A percentile compares a stretch with the other conserved stretches of the same genome.
phyloP scores from a whole-genome alignment of 2,329 filamentous ascomycete species.

The Aspergillus carbonarius region DNA sequence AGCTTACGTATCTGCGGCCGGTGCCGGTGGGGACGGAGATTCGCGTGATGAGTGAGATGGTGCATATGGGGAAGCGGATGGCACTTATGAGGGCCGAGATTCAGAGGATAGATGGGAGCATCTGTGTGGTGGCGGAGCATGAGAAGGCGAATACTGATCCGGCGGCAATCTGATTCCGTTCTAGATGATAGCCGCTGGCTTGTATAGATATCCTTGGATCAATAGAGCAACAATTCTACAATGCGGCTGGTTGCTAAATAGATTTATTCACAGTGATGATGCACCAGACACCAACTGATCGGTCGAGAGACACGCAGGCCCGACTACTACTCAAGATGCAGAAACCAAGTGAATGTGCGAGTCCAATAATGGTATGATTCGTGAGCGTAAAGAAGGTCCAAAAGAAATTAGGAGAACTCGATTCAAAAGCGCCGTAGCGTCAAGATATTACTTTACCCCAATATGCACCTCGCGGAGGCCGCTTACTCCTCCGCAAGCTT shows the following conservation, averaged over 20 bases:
- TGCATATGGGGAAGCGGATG: conserved; percentile 58
- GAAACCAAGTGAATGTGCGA: conserved; percentile 7
- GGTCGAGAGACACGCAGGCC: neutral
- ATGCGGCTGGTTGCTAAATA: neutral
- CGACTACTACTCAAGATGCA: conserved; percentile 4
- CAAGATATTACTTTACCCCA: conserved; percentile 26
- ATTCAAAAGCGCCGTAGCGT: conserved; percentile 28
- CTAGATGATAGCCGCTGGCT: too few species aligned
- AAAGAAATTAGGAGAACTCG: conserved; percentile 29
- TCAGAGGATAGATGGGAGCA: conserved; percentile 50
- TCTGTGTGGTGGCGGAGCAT: conserved; percentile 63
- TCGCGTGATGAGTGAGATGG: conserved; percentile 57
- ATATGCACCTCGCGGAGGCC: conserved; percentile 9
- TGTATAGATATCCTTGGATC: too few species aligned
- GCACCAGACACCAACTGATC: neutral
- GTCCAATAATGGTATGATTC: conserved; percentile 18
- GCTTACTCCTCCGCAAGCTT: conserved; percentile 40
- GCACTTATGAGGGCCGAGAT: conserved; percentile 57
- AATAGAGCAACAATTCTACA: conserved; percentile 6
- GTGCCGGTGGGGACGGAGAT: conserved; percentile 54
- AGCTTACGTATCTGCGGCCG: conserved; percentile 66
- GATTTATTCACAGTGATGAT: neutral
- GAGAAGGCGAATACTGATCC: conserved; percentile 63
- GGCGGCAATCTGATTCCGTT: conserved; percentile 12
- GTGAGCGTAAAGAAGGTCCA: conserved; percentile 21